A percentile compares a stretch with the other conserved stretches of the same genome.
These are phyloP conservation scores for Pichia eremophila DNA, from an alignment of 805 yeast species.

Conservation along the genomic window DNA sequence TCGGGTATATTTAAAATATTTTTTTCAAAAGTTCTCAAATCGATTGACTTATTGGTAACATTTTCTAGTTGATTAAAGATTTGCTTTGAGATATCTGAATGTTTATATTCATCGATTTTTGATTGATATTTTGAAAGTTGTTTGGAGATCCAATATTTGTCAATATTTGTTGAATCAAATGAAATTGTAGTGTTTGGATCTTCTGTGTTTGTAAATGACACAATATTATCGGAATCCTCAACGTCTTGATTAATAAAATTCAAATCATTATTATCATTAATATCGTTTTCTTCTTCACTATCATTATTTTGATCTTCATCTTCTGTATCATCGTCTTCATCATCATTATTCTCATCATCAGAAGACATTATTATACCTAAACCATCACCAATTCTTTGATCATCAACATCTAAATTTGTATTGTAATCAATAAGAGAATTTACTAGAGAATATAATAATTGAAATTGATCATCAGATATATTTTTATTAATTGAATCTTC, in stretches of 20 bases:
- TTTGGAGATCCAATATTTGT: slow-evolving; percentile 44
- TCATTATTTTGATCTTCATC: slow-evolving; percentile 24
- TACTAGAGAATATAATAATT: slow-evolving; percentile 35
- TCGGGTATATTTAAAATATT: slow-evolving; percentile 45
- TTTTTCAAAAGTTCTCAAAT: slow-evolving; percentile 40
- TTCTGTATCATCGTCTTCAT: slow-evolving; percentile 20
- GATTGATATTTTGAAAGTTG: slow-evolving; percentile 29
- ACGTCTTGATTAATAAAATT: slow-evolving; percentile 22
- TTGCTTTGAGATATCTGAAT: slow-evolving; percentile 28
- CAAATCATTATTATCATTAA: slow-evolving; percentile 9
- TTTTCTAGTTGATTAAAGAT: slow-evolving; percentile 34
- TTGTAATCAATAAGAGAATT: slow-evolving; percentile 44
- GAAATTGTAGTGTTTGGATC: slow-evolving; percentile 4
- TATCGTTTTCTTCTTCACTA: slow-evolving; percentile 15
- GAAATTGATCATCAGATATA: slow-evolving; percentile 35
- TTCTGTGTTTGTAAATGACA: slow-evolving; percentile 9
- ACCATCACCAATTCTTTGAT: slow-evolving; percentile 26
- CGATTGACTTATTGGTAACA: slow-evolving; percentile 17
- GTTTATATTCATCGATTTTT: slow-evolving; percentile 30
- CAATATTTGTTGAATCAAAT: slow-evolving; percentile 16
- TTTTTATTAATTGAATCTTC: slow-evolving; percentile 38
- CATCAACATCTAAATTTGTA: slow-evolving; percentile 10
- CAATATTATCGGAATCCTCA: slow-evolving; percentile 14
- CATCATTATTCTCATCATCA: slow-evolving; percentile 28
- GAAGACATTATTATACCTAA: slow-evolving; percentile 28